A percentile compares a stretch with the other conserved stretches of the same genome.
Evolutionary conservation across 768 basidiomycete species (phyloP).

Genomic region (Calvatia gigantea): DNA sequence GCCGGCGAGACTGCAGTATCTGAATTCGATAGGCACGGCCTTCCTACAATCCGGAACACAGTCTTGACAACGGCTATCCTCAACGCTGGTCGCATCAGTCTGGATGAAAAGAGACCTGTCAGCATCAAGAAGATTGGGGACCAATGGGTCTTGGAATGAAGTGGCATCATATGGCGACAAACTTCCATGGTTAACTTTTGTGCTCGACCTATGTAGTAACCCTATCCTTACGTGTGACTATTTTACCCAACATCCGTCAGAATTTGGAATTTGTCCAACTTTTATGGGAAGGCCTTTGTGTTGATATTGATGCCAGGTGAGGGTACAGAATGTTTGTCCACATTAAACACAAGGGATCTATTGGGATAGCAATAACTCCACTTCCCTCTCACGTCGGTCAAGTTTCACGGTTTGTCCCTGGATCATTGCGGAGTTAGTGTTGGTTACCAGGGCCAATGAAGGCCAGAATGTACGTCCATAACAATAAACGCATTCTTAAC

Average conservation of each 20-base stretch:
- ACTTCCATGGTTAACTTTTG: not conserved
- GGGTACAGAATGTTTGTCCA: conserved; percentile 9
- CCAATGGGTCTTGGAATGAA: conserved; percentile 67
- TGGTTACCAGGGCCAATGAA: conserved; percentile 2
- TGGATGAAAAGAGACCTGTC: conserved; percentile 88
- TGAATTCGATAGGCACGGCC: conserved; percentile 75
- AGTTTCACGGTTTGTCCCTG: not conserved
- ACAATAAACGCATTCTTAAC: not conserved
- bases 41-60: conserved; percentile 89
- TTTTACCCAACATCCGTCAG: not conserved
- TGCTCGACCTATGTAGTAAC: conserved; percentile 3
- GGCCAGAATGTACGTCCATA: not conserved
- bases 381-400: conserved; percentile 7
- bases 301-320: not conserved
- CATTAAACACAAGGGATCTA: not conserved
- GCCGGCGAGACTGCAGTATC: conserved; percentile 59
- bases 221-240: conserved; percentile 9
- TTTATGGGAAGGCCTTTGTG: not conserved
- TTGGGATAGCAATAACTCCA: conserved; percentile 2
- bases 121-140: conserved; percentile 64
- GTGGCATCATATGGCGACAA: conserved; percentile 1
- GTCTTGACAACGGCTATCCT: conserved; percentile 85
- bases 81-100: conserved; percentile 83
- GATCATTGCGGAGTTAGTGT: conserved; percentile 8
- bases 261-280: not conserved